phyloP scores from a whole-genome alignment of 2,329 filamentous ascomycete species.

The Penicillium sp. region DNA sequence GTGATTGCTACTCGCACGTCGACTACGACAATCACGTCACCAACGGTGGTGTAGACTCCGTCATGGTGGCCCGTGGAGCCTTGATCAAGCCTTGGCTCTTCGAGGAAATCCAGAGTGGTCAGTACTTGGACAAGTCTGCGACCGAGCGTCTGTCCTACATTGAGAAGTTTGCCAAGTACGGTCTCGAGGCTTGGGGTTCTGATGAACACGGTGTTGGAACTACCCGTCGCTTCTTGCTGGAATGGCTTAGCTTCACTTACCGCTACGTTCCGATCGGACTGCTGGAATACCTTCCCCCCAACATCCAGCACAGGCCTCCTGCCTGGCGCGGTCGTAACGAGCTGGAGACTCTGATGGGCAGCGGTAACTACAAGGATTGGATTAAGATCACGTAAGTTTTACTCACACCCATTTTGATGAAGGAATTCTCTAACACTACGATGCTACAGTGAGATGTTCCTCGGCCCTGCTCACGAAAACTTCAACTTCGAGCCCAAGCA shows the following conservation, averaged over 20 bases:
- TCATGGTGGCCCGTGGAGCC: conserved; percentile 96
- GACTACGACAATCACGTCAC: conserved; percentile 81
- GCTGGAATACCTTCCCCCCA: conserved; percentile 83
- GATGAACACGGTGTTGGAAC: conserved; percentile 92
- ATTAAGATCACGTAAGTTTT: conserved; percentile 87
- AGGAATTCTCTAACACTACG: conserved; percentile 10
- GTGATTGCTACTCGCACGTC: conserved; percentile 89
- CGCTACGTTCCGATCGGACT: conserved; percentile 90
- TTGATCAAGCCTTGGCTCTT: conserved; percentile 98
- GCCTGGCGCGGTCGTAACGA: conserved; percentile 83
- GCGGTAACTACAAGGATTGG: conserved; percentile 94
- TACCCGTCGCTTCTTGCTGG: conserved; percentile 87
- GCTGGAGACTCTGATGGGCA: conserved; percentile 88
- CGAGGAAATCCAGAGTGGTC: conserved; percentile 87
- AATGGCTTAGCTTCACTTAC: conserved; percentile 92
- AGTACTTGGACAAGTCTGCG: conserved; percentile 94
- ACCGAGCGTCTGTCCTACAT: conserved; percentile 81
- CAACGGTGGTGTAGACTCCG: conserved; percentile 79
- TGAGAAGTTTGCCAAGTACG: conserved; percentile 86
- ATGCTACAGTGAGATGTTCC: conserved; percentile 82
- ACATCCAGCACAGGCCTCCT: conserved; percentile 85
- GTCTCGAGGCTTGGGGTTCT: conserved; percentile 91
- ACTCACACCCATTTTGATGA: background rate
- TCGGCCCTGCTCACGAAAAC: conserved; percentile 83
- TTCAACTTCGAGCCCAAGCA: conserved; percentile 98